These are phyloP conservation scores for Paecilomyces sp. DNA, from an alignment of 2,329 filamentous ascomycete genomes.

Conservation along the genomic window DNA sequence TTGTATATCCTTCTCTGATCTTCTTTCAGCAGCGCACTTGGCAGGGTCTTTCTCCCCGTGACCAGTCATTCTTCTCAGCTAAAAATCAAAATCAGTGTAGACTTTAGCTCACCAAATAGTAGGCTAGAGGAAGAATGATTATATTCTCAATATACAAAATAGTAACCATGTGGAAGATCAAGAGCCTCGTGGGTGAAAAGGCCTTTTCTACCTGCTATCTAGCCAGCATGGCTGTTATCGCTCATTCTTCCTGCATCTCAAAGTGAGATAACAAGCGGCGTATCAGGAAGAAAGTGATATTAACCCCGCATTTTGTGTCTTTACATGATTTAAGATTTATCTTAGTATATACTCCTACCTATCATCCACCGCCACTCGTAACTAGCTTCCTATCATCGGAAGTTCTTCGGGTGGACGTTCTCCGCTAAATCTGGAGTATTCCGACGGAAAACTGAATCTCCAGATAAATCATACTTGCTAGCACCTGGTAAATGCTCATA, in stretches of 20 bases:
- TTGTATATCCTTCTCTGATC: slow-evolving; percentile 9
- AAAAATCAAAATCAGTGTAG: background rate
- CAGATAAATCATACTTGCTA: too few species aligned
- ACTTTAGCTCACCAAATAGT: background rate
- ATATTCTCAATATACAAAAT: background rate
- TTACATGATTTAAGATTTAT: background rate
- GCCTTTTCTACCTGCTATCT: background rate
- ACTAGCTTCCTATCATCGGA: too few species aligned
- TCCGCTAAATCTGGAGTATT: background rate
- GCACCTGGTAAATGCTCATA: too few species aligned
- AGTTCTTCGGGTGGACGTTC: background rate
- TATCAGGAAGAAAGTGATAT: background rate
- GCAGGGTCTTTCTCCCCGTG: background rate
- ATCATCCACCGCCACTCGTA: too few species aligned
- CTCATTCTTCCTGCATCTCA: background rate
- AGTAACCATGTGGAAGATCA: too few species aligned
- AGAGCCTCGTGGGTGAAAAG: background rate
- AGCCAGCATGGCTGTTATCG: background rate
- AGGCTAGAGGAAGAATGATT: too few species aligned
- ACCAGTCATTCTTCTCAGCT: background rate
- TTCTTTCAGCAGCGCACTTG: background rate
- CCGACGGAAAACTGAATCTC: background rate
- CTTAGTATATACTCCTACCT: too few species aligned
- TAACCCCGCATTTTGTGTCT: too few species aligned
- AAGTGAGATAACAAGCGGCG: background rate